Percentiles rank a stretch among this genome's conserved stretches.
Evolutionary conservation across 352 stramenopile species (phyloP).

Genomic region (Pythium dissotocum): DNA sequence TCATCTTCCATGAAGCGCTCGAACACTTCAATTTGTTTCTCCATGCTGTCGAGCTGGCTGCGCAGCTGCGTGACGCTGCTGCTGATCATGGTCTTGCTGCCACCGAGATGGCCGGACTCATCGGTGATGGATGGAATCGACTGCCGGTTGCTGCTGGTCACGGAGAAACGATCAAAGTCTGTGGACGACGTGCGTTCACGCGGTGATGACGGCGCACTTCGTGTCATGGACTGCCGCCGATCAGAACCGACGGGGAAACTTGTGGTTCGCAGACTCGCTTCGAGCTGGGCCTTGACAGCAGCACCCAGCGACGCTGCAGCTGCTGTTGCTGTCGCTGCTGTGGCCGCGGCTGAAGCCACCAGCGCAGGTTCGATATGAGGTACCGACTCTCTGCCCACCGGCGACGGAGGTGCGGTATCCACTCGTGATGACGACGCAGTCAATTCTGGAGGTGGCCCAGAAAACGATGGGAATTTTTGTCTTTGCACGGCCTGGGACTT

Average conservation of each 20-base stretch:
- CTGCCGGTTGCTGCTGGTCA: conserved; percentile 19
- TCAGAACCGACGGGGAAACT: conserved; percentile 9
- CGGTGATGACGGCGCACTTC: conserved; percentile 24
- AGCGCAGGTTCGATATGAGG: background rate
- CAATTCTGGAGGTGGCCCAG: conserved; percentile 11
- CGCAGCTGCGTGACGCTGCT: conserved; percentile 74
- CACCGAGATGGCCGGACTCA: conserved; percentile 7
- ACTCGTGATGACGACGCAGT: conserved; percentile 11
- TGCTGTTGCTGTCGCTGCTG: conserved; percentile 12
- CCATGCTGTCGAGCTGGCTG: conserved; percentile 85
- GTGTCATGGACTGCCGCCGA: conserved; percentile 2
- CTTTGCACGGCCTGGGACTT: conserved; percentile 81
- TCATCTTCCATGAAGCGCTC: conserved; percentile 89
- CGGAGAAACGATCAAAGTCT: conserved; percentile 24
- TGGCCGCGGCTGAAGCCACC: background rate
- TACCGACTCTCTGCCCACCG: background rate
- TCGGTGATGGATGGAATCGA: conserved; percentile 26
- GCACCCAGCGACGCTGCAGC: conserved; percentile 14
- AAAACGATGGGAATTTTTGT: conserved; percentile 57
- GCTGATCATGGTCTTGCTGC: conserved; percentile 58
- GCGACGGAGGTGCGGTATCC: conserved; percentile 17
- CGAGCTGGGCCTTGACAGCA: conserved; percentile 16
- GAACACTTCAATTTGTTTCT: conserved; percentile 89
- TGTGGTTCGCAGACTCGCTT: conserved; percentile 13
- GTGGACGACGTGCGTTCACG: conserved; percentile 19